These are phyloP conservation scores for Beta corolliflora DNA, from an alignment of 179 eudicot genomes.

Conservation along the genomic window DNA sequence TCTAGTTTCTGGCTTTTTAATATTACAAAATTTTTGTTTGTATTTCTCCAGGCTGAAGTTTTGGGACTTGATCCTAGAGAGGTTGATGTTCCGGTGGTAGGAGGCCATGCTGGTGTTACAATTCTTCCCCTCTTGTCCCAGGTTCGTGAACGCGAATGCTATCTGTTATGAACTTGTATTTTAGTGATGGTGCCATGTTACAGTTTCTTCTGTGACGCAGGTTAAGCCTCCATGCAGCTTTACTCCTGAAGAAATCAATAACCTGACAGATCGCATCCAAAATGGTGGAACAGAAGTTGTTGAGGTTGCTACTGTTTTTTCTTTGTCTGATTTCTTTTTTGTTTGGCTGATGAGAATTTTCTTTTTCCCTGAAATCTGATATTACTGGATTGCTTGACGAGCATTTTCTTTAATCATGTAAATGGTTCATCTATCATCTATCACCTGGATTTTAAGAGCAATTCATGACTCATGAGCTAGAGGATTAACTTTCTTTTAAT, in stretches of 20 bases:
- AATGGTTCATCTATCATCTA: no score
- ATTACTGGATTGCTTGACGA: slow-evolving; percentile 8
- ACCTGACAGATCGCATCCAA: slow-evolving; percentile 87
- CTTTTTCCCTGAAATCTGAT: background rate
- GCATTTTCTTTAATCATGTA: background rate
- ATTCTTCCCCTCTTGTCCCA: slow-evolving; percentile 95
- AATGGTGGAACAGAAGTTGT: slow-evolving; percentile 99
- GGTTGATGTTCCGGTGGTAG: slow-evolving; percentile 93
- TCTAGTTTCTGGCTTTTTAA: background rate
- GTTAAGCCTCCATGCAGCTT: slow-evolving; percentile 89
- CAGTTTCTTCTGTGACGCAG: slow-evolving; percentile 38
- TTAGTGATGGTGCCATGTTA: slow-evolving; percentile 2
- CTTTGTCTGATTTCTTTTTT: background rate
- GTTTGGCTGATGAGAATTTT: slow-evolving; percentile 2
- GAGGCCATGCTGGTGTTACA: slow-evolving; percentile 96
- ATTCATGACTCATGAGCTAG: background rate
- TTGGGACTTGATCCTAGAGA: slow-evolving; percentile 95
- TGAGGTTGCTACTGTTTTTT: slow-evolving; percentile 48
- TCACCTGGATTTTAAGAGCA: background rate
- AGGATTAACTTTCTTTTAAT: background rate
- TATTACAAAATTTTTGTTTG: background rate
- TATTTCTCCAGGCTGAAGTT: slow-evolving; percentile 75
- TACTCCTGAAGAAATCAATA: slow-evolving; percentile 64
- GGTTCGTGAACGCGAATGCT: slow-evolving; percentile 38
- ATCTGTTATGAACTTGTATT: background rate